These are phyloP conservation scores for Apiospora kogelbergensis DNA, from an alignment of 2,329 filamentous ascomycete genomes.

Conservation along the genomic window DNA sequence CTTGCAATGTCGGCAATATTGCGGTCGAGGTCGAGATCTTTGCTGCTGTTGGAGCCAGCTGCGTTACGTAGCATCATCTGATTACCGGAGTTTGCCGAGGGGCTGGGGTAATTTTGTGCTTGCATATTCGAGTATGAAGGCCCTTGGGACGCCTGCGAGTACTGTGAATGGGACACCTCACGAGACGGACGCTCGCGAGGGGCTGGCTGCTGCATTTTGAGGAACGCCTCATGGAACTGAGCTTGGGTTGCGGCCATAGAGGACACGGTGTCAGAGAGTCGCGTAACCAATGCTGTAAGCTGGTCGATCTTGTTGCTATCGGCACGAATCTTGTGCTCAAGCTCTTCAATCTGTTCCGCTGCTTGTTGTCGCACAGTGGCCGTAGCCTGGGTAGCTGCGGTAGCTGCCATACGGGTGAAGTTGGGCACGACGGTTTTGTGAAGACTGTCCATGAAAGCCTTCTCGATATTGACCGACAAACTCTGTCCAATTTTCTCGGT, in stretches of 20 bases:
- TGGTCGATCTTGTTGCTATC: slow-evolving; percentile 69
- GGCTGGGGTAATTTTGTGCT: slow-evolving; percentile 22
- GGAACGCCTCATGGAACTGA: slow-evolving; percentile 65
- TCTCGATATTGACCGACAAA: slow-evolving; percentile 67
- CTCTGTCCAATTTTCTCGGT: slow-evolving; percentile 70
- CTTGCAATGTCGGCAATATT: slow-evolving; percentile 60
- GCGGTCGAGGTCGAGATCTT: slow-evolving; percentile 55
- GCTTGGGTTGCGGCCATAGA: slow-evolving; percentile 68
- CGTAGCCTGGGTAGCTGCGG: slow-evolving; percentile 66
- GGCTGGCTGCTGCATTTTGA: slow-evolving; percentile 55
- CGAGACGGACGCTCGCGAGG: slow-evolving; percentile 38
- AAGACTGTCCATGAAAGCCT: slow-evolving; percentile 64
- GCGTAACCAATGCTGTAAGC: slow-evolving; percentile 65
- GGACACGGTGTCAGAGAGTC: slow-evolving; percentile 67
- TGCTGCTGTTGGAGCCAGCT: slow-evolving; percentile 33
- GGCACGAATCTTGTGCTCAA: slow-evolving; percentile 50
- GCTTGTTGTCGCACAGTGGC: slow-evolving; percentile 67
- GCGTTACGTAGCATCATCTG: slow-evolving; percentile 39
- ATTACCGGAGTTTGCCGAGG: slow-evolving; percentile 31
- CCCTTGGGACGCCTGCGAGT: slow-evolving; percentile 24
- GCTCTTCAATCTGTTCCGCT: slow-evolving; percentile 48
- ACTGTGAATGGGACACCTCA: slow-evolving; percentile 12
- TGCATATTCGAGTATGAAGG: slow-evolving; percentile 24
- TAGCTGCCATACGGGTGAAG: slow-evolving; percentile 63
- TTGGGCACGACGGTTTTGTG: slow-evolving; percentile 62